phyloP scores from a whole-genome alignment of 2,329 filamentous ascomycete genomes.

The Penicillium sp. region DNA sequence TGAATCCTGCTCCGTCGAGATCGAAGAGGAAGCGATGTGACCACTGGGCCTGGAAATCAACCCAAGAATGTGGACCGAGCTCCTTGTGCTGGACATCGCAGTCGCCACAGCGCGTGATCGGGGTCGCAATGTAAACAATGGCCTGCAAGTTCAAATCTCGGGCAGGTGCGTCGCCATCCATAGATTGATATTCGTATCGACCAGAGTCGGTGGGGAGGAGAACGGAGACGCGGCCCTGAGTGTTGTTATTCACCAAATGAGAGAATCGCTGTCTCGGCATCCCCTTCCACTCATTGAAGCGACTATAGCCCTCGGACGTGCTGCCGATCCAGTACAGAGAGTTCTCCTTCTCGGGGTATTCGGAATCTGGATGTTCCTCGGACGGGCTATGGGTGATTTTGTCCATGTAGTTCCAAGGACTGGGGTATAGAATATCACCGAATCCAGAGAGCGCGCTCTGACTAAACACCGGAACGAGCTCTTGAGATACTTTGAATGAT shows the following conservation, averaged over 20 bases:
- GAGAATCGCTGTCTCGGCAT: constrained; percentile 66
- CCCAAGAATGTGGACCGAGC: constrained; percentile 42
- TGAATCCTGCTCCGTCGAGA: constrained; percentile 62
- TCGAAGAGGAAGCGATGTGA: constrained; percentile 66
- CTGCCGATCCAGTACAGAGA: constrained; percentile 70
- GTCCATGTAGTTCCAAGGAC: constrained; percentile 56
- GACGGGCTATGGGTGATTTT: constrained; percentile 50
- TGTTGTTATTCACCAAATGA: constrained; percentile 60
- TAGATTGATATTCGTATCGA: constrained; percentile 52
- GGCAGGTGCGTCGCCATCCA: constrained; percentile 34
- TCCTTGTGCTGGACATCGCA: constrained; percentile 50
- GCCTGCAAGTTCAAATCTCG: constrained; percentile 50
- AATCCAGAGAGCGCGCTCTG: constrained; percentile 66
- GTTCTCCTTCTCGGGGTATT: constrained; percentile 58
- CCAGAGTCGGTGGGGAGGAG: constrained; percentile 47
- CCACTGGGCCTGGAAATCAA: constrained; percentile 55
- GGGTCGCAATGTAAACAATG: constrained; percentile 55
- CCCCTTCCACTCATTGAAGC: constrained; percentile 55
- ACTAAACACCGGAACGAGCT: constrained; percentile 69
- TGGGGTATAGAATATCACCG: constrained; percentile 69
- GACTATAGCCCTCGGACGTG: constrained; percentile 52
- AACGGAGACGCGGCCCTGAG: constrained; percentile 46
- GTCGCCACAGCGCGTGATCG: constrained; percentile 53
- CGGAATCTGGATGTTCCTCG: constrained; percentile 45
- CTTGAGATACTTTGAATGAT: constrained; percentile 54